Evolutionary conservation across 2,329 filamentous ascomycete species (phyloP), one percentile per base, ranked within the genome.

Genomic region (Lecanicillium sp.): DNA sequence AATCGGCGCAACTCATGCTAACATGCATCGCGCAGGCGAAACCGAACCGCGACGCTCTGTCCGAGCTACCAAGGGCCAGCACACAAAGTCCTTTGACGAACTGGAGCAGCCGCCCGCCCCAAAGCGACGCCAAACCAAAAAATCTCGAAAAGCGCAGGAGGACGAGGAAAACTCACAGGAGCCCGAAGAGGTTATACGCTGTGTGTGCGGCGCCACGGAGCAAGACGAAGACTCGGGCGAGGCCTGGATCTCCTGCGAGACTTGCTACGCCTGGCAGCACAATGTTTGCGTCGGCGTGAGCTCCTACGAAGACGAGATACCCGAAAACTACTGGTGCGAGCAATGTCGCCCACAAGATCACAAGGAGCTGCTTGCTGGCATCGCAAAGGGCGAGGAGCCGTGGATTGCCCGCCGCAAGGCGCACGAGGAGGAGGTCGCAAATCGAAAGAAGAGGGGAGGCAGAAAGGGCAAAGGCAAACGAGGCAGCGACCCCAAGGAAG

Each of bases 161-260:
- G 49, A 64, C 37, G 57, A 58, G 5, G 65, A 68, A 30, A 40
- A 45, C 31, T 43, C 40, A 7, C 36, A 44, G 38, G 60, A 65
- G 18, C 60, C 70, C 13, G 72, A 77, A 36, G 85, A 88, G 54
- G 75, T 92, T 49, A 94, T 97, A 47, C 84, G 90, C 49, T 98
- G 90, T 60, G 84, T 96, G 36, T 98, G 90, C 56, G 90, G 92
- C 49, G 83, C 87, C 43, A 85, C 85, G 32, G 84, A 86, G 50
- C 84, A 88, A 49, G 84, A 89, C 44, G 86, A 90, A 49, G 86
- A 94, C 50, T 81, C 86, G 12, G 86, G 84, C 48, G 83, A 92
- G 51, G 81, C 88, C 37, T 97, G 94, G 88, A 95, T 98, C 53
- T 87, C 85, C 44, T 98, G 92, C 67, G 92, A 98, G 61, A 78